phyloP scores from a whole-genome alignment of 179 eudicot species.

The Spergularia azorica region DNA sequence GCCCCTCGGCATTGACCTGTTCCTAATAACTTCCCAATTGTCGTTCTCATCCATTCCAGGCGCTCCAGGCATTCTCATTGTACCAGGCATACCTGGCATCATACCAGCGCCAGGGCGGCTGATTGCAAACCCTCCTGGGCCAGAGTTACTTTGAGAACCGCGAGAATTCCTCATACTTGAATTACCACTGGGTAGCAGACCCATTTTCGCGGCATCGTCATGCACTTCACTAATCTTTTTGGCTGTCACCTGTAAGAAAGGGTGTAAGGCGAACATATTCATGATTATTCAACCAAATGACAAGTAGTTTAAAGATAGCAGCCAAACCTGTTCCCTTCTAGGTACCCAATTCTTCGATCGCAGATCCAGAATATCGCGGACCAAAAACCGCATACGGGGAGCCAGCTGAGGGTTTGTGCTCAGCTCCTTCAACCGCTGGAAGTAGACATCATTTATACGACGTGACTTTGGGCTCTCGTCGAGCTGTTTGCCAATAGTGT shows the following conservation, averaged over 20 bases:
- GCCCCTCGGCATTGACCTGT: constrained; percentile 68
- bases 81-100: constrained; percentile 99
- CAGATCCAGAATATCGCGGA: constrained; percentile 76
- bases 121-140: constrained; percentile 57
- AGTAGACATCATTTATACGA: constrained; percentile 71
- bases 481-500: constrained; percentile 97
- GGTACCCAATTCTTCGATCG: constrained; percentile 91
- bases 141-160: constrained; percentile 60
- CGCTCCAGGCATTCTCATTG: constrained; percentile 86
- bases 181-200: constrained; percentile 78
- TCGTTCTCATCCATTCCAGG: constrained; percentile 73
- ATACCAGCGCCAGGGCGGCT: constrained; percentile 90
- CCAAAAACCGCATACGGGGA: constrained; percentile 85
- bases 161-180: constrained; percentile 68
- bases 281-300: not conserved
- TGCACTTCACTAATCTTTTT: constrained; percentile 87
- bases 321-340: constrained; percentile 85
- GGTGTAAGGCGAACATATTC: not conserved
- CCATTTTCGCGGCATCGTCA: constrained; percentile 77
- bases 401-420: constrained; percentile 68
- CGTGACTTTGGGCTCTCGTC: constrained; percentile 77
- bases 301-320: not conserved
- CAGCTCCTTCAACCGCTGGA: constrained; percentile 72
- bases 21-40: constrained; percentile 85
- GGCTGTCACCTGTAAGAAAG: constrained; percentile 63